Percentiles rank a stretch among this genome's conserved stretches.
Conservation (phyloP, 441 rosid species). For the Adansonia grandidieri region DNA sequence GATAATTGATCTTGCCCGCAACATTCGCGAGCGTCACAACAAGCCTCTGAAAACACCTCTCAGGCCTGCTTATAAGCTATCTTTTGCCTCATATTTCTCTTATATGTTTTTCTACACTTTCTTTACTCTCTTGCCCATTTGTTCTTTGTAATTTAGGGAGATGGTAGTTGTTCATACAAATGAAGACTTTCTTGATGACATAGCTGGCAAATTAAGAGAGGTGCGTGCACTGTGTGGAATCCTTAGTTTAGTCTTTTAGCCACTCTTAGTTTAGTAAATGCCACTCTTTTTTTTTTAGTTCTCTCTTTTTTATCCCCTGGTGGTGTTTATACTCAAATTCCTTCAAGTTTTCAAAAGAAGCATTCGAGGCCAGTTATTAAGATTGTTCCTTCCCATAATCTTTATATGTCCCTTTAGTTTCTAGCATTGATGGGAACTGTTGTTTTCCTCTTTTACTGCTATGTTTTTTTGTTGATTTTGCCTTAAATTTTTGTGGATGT, state of each 20-base stretch:
- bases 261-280: not conserved
- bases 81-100: conserved; percentile 20
- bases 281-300: not conserved
- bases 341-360: not conserved
- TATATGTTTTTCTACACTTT: not conserved
- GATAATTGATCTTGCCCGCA: conserved; percentile 94
- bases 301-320: not conserved
- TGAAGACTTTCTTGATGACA: conserved; percentile 84
- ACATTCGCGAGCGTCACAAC: conserved; percentile 92
- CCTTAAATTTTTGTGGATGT: not conserved
- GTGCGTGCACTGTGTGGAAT: conserved; percentile 45
- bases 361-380: not conserved
- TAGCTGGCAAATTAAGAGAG: conserved; percentile 88
- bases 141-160: conserved; percentile 58
- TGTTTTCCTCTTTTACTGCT: not conserved
- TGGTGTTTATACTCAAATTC: not conserved
- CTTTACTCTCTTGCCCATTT: conserved; percentile 1
- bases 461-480: not conserved
- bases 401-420: not conserved
- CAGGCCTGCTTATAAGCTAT: conserved; percentile 50
- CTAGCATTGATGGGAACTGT: not conserved
- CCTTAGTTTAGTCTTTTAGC: not conserved
- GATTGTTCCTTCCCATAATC: not conserved
- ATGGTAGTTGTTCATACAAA: conserved; percentile 94
- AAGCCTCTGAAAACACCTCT: conserved; percentile 94